A percentile compares a stretch with the other conserved stretches of the same genome.
Evolutionary conservation across 495 filamentous ascomycete species (phyloP).

Genomic region (Penicillium argentinense): DNA sequence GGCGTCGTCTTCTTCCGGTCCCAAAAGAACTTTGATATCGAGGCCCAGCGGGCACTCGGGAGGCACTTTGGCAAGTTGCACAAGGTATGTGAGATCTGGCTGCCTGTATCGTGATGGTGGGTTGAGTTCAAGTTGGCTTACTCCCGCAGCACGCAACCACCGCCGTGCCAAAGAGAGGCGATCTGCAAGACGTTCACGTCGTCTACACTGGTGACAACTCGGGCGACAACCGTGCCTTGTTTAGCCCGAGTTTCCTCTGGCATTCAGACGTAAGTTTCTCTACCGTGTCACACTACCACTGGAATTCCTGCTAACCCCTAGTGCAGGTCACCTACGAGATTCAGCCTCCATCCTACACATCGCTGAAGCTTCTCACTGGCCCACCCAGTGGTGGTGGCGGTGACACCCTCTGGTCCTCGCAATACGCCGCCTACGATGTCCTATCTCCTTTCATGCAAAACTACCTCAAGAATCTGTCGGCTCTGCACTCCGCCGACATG

Average conservation of each 20-base stretch:
- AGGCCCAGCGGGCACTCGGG: constrained; percentile 65
- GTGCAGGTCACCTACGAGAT: constrained; percentile 68
- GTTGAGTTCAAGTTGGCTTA: too few relatives aligned
- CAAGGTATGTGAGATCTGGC: constrained; percentile 39
- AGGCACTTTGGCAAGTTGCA: constrained; percentile 67
- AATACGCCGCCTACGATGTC: constrained; percentile 70
- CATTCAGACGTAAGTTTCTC: constrained; percentile 56
- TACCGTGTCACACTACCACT: neutral
- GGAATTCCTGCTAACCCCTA: constrained; percentile 5
- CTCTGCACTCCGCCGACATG: constrained; percentile 68
- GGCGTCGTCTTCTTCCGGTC: constrained; percentile 74
- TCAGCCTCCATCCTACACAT: constrained; percentile 77
- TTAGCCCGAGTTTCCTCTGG: constrained; percentile 57
- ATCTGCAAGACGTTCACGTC: constrained; percentile 68
- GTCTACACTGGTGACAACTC: constrained; percentile 65
- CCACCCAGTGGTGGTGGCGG: constrained; percentile 69
- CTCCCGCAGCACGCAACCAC: constrained; percentile 60
- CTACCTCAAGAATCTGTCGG: constrained; percentile 68
- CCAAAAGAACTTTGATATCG: constrained; percentile 66
- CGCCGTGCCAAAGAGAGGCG: constrained; percentile 54
- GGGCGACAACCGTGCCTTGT: constrained; percentile 54
- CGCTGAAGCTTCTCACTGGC: constrained; percentile 66
- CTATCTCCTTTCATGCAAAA: constrained; percentile 69
- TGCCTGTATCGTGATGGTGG: too few relatives aligned
- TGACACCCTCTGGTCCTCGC: constrained; percentile 73